phyloP scores from a whole-genome alignment of 2,329 filamentous ascomycete species.

The Aureobasidium lini region DNA sequence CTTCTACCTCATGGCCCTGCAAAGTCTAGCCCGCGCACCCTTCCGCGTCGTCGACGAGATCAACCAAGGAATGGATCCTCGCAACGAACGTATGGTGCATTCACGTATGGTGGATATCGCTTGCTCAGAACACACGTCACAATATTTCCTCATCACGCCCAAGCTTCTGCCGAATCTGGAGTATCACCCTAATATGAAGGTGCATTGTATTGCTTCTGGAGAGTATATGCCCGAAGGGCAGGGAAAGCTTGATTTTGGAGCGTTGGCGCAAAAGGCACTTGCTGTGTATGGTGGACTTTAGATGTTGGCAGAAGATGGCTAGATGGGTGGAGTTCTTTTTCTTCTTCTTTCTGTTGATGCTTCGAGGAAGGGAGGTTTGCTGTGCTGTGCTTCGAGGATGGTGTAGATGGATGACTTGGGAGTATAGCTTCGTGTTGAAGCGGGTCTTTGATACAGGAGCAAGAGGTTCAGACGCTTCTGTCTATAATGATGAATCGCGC shows the following conservation, averaged over 20 bases:
- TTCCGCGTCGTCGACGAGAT: conserved; percentile 99
- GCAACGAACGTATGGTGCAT: conserved; percentile 97
- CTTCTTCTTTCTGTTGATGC: too few species aligned
- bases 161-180: conserved; percentile 80
- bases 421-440: too few species aligned
- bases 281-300: conserved; percentile 11
- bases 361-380: too few species aligned
- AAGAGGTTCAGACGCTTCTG: too few species aligned
- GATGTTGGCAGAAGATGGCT: neutral
- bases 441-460: too few species aligned
- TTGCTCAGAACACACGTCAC: conserved; percentile 62
- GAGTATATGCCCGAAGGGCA: conserved; percentile 49
- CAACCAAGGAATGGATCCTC: conserved; percentile 98
- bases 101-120: conserved; percentile 97
- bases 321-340: too few species aligned
- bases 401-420: too few species aligned
- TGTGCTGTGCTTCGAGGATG: too few species aligned
- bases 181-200: conserved; percentile 86
- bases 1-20: conserved; percentile 97
- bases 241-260: conserved; percentile 36
- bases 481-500: too few species aligned
- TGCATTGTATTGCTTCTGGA: conserved; percentile 88
- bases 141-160: conserved; percentile 96
- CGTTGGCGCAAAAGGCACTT: conserved; percentile 29
- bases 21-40: conserved; percentile 84